Evolutionary conservation across 139 green algal genomes (phyloP).

Genomic region (Picochlorum sp.): DNA sequence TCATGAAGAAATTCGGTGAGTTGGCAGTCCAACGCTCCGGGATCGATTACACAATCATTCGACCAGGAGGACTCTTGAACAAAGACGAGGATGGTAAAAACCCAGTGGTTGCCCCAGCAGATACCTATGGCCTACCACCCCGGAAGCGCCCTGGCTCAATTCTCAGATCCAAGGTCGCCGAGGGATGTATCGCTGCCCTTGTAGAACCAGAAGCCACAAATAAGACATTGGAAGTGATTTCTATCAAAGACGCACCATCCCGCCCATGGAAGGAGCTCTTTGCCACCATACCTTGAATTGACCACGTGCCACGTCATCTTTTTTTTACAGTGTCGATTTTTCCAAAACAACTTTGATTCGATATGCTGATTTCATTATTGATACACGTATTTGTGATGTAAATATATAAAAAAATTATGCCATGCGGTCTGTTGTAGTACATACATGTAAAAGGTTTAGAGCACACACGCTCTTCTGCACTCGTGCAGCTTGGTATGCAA

Average conservation of each 20-base stretch:
- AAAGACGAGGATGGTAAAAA: slow-evolving; percentile 17
- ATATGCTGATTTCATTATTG: too few relatives aligned
- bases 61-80: slow-evolving; percentile 46
- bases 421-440: too few relatives aligned
- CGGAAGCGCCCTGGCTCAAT: slow-evolving; percentile 28
- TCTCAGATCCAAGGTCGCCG: slow-evolving; percentile 53
- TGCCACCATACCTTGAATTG: background rate
- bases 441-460: too few relatives aligned
- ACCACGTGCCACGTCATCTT: too few relatives aligned
- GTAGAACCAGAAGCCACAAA: slow-evolving; percentile 38
- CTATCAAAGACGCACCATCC: slow-evolving; percentile 1
- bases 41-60: slow-evolving; percentile 69
- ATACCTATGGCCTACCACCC: slow-evolving; percentile 39
- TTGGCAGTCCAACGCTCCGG: slow-evolving; percentile 68
- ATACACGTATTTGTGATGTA: too few relatives aligned
- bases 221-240: slow-evolving; percentile 48
- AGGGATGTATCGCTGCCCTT: slow-evolving; percentile 61
- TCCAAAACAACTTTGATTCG: too few relatives aligned
- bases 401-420: too few relatives aligned
- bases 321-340: too few relatives aligned
- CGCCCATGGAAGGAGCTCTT: background rate
- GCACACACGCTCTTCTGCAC: too few relatives aligned
- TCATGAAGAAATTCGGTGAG: slow-evolving; percentile 75
- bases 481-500: too few relatives aligned
- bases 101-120: slow-evolving; percentile 43